Evolutionary conservation across 768 basidiomycete genomes (phyloP).

Genomic region (Trichaptum fuscoviolaceum): DNA sequence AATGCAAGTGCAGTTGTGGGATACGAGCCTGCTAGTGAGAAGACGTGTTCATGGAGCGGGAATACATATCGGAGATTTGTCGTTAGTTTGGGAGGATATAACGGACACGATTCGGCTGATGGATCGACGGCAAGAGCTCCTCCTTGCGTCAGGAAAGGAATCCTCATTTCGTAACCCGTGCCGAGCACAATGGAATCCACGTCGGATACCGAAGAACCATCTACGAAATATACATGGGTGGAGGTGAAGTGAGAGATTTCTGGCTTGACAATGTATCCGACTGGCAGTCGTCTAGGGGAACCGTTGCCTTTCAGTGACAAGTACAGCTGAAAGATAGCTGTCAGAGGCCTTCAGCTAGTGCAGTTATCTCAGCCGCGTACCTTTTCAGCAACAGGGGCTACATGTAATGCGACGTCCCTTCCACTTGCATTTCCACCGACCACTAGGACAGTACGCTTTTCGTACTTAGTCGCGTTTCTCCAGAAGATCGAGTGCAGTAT

Average conservation of each 20-base stretch:
- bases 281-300: background rate
- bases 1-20: slow-evolving; percentile 51
- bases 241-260: slow-evolving; percentile 45
- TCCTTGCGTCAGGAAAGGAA: slow-evolving; percentile 42
- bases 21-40: slow-evolving; percentile 42
- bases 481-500: slow-evolving; percentile 52
- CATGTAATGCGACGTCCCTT: slow-evolving; percentile 41
- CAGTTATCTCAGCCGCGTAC: slow-evolving; percentile 23
- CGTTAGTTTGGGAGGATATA: slow-evolving; percentile 24
- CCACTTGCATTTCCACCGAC: slow-evolving; percentile 45
- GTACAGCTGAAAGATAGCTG: background rate
- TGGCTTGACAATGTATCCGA: slow-evolving; percentile 24
- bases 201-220: slow-evolving; percentile 34
- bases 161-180: slow-evolving; percentile 49
- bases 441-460: slow-evolving; percentile 40
- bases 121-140: slow-evolving; percentile 18
- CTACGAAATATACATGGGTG: slow-evolving; percentile 39
- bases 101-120: slow-evolving; percentile 8
- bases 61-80: slow-evolving; percentile 51
- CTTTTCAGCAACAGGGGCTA: slow-evolving; percentile 33
- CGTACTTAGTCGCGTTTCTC: slow-evolving; percentile 39
- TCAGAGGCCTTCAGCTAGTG: background rate
- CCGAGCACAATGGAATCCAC: slow-evolving; percentile 46
- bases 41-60: slow-evolving; percentile 48
- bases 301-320: background rate